phyloP scores from a whole-genome alignment of 768 basidiomycete species.

The Tulasnella sp. region DNA sequence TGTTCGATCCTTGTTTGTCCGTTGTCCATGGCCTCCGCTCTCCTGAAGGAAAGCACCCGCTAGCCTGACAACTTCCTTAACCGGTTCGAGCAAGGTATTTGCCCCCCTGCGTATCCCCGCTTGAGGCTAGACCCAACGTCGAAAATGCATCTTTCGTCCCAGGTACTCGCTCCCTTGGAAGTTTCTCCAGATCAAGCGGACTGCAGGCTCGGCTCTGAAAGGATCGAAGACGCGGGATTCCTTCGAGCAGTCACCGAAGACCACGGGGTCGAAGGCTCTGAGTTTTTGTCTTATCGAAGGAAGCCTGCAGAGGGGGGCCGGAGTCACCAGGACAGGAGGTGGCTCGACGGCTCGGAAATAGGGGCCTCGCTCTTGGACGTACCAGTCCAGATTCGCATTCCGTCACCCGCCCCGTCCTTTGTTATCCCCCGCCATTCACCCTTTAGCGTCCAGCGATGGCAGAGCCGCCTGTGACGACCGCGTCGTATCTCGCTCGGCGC shows the following conservation, averaged over 20 bases:
- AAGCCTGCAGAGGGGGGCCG: not conserved
- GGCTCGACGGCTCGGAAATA: not conserved
- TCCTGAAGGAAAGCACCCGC: not conserved
- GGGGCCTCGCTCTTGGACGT: conserved; percentile 20
- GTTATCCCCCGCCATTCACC: conserved; percentile 1
- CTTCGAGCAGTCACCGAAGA: not conserved
- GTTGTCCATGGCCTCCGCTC: not conserved
- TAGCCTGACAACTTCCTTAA: not conserved
- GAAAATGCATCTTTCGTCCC: not conserved
- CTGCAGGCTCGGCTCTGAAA: not conserved
- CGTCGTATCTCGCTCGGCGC: conserved; percentile 25
- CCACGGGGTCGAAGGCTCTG: not conserved
- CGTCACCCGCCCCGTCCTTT: conserved; percentile 2
- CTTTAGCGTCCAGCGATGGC: not conserved
- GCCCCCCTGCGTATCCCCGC: not conserved
- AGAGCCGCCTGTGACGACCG: not conserved
- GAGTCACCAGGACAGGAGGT: conserved; percentile 7
- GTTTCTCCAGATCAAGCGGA: not conserved
- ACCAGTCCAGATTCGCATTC: conserved; percentile 19
- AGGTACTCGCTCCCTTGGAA: not conserved
- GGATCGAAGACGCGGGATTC: not conserved
- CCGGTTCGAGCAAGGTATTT: not conserved
- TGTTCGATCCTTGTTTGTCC: conserved; percentile 3
- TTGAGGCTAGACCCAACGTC: not conserved
- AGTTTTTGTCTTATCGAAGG: not conserved